Evolutionary conservation across 2,329 filamentous ascomycete genomes (phyloP).

Genomic region (Onygenales sp.): DNA sequence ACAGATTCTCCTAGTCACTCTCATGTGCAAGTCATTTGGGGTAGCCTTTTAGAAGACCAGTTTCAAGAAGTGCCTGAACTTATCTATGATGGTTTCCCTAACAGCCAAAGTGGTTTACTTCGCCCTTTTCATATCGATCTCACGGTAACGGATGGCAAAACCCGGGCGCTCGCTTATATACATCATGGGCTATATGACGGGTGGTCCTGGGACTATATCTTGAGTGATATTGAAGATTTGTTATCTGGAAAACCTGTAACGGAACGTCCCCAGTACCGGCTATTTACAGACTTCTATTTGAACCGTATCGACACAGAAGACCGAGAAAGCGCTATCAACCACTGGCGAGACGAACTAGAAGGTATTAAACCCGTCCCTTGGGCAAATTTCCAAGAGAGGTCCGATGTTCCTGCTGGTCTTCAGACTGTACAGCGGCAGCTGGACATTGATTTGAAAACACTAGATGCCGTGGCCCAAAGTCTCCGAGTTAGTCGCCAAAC

Average conservation of each 20-base stretch:
- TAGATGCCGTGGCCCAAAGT: conserved; percentile 29
- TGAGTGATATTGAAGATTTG: conserved; percentile 54
- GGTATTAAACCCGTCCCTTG: conserved; percentile 46
- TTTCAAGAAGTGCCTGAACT: conserved; percentile 35
- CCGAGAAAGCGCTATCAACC: conserved; percentile 42
- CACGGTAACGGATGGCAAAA: conserved; percentile 10
- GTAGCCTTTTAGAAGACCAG: conserved; percentile 34
- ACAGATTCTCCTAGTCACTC: conserved; percentile 33
- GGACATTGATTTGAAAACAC: conserved; percentile 21
- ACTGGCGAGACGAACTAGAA: conserved; percentile 61
- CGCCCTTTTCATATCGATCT: conserved; percentile 57
- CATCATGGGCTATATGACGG: conserved; percentile 87
- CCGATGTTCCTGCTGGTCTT: conserved; percentile 19
- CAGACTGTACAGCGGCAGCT: conserved; percentile 21
- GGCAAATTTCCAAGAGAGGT: conserved; percentile 47
- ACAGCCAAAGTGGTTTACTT: conserved; percentile 32
- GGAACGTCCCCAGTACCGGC: conserved; percentile 49
- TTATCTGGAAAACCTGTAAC: conserved; percentile 27
- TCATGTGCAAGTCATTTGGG: conserved; percentile 59
- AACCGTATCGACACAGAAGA: conserved; percentile 18
- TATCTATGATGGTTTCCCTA: conserved; percentile 31
- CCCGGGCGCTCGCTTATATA: conserved; percentile 44
- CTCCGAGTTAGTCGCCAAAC: conserved; percentile 55
- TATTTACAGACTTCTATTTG: conserved; percentile 46
- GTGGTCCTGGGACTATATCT: conserved; percentile 75